Evolutionary conservation across 805 yeast species (phyloP).

Genomic region (Kockiozyma suomiensis): DNA sequence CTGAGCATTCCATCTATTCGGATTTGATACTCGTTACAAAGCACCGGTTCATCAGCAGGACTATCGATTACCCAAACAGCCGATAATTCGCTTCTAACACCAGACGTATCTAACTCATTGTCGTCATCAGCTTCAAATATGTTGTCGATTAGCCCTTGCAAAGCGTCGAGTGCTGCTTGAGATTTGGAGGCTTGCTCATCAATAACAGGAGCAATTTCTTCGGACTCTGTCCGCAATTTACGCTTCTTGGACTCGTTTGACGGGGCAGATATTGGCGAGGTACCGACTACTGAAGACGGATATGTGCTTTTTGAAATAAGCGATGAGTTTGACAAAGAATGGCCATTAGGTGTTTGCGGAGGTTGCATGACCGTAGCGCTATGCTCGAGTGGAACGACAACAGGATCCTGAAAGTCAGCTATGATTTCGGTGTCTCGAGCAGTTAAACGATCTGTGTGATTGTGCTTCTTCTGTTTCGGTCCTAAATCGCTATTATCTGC

Average conservation of each 20-base stretch:
- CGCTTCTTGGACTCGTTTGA: slow-evolving; percentile 15
- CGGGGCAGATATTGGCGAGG: neutral
- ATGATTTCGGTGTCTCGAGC: neutral
- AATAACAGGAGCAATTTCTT: neutral
- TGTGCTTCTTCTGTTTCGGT: neutral
- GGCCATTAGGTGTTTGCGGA: neutral
- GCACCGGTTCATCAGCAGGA: slow-evolving; percentile 10
- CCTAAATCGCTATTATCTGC: neutral
- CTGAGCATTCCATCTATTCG: slow-evolving; percentile 22
- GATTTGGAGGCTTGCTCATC: slow-evolving; percentile 2
- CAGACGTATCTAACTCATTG: slow-evolving; percentile 26
- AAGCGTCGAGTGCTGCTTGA: neutral
- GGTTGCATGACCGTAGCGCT: neutral
- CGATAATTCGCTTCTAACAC: neutral
- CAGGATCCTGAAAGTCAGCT: neutral
- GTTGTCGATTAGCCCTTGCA: slow-evolving; percentile 17
- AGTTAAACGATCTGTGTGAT: neutral
- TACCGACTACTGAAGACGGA: neutral
- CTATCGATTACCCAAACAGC: slow-evolving; percentile 17
- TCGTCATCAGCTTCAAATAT: slow-evolving; percentile 32
- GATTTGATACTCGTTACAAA: slow-evolving; percentile 21
- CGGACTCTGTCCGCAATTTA: neutral
- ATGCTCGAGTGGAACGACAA: neutral
- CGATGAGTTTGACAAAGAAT: neutral
- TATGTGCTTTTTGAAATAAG: neutral